Evolutionary conservation across 441 rosid genomes (phyloP), one percentile per base, ranked within the genome.

Genomic region (Populus hybrid): DNA sequence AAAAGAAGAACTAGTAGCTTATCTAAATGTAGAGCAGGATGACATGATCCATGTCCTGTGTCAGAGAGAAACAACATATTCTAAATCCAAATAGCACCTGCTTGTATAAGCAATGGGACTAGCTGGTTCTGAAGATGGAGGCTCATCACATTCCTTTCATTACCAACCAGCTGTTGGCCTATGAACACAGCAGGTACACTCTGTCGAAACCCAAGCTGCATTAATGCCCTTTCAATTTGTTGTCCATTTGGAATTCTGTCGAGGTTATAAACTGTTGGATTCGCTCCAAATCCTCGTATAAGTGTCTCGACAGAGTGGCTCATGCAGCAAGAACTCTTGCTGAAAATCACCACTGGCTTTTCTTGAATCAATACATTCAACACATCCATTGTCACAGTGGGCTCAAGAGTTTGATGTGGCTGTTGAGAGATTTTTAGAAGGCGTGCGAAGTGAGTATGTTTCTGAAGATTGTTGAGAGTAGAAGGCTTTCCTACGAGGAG

Each of bases 141-240:
- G 73, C 87, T 80, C 91, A 91, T 90, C 32, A 93, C 82, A 84
- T 93, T 89, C 34, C 82, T 91, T 24, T 93, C 92, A 12, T 92
- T 91, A 1, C 98, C 98, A 9, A 90, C 78, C 1, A 93, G 69
- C 79, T 85, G 87, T 75, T 91, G 85, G 16, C 90, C 94, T 36
- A 93, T 90, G 89, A 89, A 93, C 81, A 91, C 91, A 10, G 89
- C 89, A 5, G 97, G 97, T 23, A 91, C 92, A 46, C 85, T 88
- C 0, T 89, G 93, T 53, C 80, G 86, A 59, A 89, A 87, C 4
- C 95, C 93, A 30, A 82, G 82, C 76, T 88, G 91, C 65, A 79
- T 71, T 75, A 93, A 82, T 66, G 89, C 89, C 77, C 83, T 84
- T 74, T 90, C 97, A 1, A 92, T 79, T 69, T 88, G 89, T 66